Percentiles rank a stretch among this genome's conserved stretches.
phyloP scores from a whole-genome alignment of 2,329 filamentous ascomycete species.

The Aspergillus sp. region DNA sequence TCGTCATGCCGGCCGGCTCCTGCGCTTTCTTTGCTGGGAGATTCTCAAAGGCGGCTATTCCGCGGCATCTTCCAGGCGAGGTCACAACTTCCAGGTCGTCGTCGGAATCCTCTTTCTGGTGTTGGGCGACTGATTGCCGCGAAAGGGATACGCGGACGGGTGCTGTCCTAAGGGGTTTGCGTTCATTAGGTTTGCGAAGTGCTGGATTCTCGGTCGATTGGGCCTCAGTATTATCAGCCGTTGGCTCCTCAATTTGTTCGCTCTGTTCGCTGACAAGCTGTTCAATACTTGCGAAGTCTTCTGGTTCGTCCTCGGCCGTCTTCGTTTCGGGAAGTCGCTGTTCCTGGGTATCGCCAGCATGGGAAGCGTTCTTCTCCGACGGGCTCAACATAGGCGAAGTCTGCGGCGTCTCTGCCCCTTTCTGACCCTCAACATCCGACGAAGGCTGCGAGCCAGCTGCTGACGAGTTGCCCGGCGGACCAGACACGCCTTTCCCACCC shows the following conservation, averaged over 20 bases:
- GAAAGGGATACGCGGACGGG: slow-evolving; percentile 34
- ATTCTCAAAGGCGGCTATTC: slow-evolving; percentile 59
- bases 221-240: slow-evolving; percentile 4
- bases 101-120: slow-evolving; percentile 36
- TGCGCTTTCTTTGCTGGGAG: slow-evolving; percentile 54
- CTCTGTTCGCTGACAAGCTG: no score
- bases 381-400: slow-evolving; percentile 50
- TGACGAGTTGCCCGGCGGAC: slow-evolving; percentile 26
- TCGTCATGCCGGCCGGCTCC: slow-evolving; percentile 52
- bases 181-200: slow-evolving; percentile 17
- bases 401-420: slow-evolving; percentile 55
- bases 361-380: slow-evolving; percentile 1
- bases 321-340: background rate
- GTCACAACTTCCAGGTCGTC: slow-evolving; percentile 55
- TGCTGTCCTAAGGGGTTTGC: slow-evolving; percentile 19
- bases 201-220: slow-evolving; percentile 8
- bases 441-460: slow-evolving; percentile 43
- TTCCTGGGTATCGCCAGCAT: background rate
- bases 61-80: slow-evolving; percentile 31
- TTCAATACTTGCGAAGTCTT: no score
- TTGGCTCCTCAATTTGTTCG: slow-evolving; percentile 9
- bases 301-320: no score
- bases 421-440: slow-evolving; percentile 34
- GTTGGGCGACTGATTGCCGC: slow-evolving; percentile 26
- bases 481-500: slow-evolving; percentile 12